These are phyloP conservation scores for Camellia lanceoleosa DNA, from an alignment of 148 eudicot genomes.

Conservation along the genomic window DNA sequence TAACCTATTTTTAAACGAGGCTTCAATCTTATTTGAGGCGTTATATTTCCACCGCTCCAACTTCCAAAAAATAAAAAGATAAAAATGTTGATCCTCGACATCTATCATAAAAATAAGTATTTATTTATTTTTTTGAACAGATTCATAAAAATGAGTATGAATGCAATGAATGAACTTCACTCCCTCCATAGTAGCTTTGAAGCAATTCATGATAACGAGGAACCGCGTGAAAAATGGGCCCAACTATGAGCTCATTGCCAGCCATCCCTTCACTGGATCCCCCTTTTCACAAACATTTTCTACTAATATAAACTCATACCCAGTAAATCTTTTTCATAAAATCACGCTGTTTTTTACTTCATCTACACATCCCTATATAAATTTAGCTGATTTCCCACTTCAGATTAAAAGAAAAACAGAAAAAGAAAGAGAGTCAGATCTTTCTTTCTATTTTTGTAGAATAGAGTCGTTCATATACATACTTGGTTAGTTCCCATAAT, in stretches of 20 bases:
- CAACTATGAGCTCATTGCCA: neutral
- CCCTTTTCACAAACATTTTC: neutral
- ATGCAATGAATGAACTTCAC: neutral
- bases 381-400: neutral
- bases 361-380: neutral
- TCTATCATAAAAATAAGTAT: too few relatives aligned
- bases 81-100: too few relatives aligned
- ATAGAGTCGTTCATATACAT: too few relatives aligned
- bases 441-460: neutral
- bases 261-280: neutral
- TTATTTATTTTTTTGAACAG: too few relatives aligned
- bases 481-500: slow-evolving; percentile 10
- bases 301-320: neutral
- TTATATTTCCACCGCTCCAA: too few relatives aligned
- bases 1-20: too few relatives aligned
- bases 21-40: too few relatives aligned
- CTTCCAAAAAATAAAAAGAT: too few relatives aligned
- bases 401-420: neutral
- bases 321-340: neutral
- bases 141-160: too few relatives aligned
- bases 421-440: neutral
- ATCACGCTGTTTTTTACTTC: too few relatives aligned
- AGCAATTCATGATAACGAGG: neutral
- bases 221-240: slow-evolving; percentile 7
- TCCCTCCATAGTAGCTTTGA: neutral